Evolutionary conservation across 2,329 filamentous ascomycete genomes (phyloP).

Genomic region (Nothopassalora personata): DNA sequence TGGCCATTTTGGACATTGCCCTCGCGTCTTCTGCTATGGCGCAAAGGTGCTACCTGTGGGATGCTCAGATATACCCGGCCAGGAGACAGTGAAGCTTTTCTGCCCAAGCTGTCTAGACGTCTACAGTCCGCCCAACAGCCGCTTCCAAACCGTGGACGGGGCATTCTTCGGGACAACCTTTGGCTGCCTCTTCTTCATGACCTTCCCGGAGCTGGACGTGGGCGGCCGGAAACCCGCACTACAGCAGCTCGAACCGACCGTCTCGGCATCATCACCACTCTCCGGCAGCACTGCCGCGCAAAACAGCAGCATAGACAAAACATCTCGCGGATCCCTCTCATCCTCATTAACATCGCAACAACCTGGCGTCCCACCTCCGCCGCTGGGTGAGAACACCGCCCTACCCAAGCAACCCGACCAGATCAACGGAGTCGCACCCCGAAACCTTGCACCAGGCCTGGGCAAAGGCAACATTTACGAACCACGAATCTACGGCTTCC

Average conservation of each 20-base stretch:
- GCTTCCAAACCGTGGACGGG: conserved; percentile 94
- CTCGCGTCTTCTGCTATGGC: conserved; percentile 86
- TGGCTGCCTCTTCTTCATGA: conserved; percentile 94
- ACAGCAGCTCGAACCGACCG: conserved; percentile 6
- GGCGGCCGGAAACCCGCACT: conserved; percentile 33
- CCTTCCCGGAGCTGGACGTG: conserved; percentile 92
- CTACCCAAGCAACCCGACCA: conserved; percentile 45
- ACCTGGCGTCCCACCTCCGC: conserved; percentile 16
- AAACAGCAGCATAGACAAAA: conserved; percentile 15
- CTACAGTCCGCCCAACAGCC: conserved; percentile 93
- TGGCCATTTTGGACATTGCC: conserved; percentile 91
- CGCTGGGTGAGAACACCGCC: conserved; percentile 6
- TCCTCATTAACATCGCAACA: conserved; percentile 30
- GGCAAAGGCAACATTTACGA: conserved; percentile 83
- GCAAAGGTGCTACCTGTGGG: conserved; percentile 90
- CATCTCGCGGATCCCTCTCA: conserved; percentile 25
- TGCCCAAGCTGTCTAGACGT: conserved; percentile 95
- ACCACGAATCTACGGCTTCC: conserved; percentile 93
- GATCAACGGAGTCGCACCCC: conserved; percentile 80
- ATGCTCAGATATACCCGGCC: conserved; percentile 86
- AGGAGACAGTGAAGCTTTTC: conserved; percentile 97
- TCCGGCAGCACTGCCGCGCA: conserved; percentile 6
- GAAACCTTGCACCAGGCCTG: conserved; percentile 83
- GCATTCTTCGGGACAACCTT: conserved; percentile 98
- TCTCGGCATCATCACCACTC: conserved; percentile 15